Base-by-base conservation (phyloP, 257 asterid species). In the Plectranthus barbatus region DNA sequence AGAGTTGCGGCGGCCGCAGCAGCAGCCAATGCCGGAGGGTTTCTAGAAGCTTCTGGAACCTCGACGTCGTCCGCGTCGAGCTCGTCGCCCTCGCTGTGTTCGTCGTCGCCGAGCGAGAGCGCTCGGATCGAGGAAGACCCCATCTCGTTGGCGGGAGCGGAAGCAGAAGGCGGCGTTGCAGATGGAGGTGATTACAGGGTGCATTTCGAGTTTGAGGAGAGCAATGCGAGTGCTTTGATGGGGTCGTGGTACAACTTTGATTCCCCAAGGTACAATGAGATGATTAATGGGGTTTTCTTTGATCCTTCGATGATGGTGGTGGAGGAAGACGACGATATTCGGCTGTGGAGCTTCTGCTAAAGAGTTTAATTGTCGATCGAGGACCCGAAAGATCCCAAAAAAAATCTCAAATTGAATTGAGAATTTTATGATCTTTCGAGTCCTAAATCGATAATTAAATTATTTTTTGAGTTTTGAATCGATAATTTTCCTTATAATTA, bases 261-360 rank as follows among this genome's bases (percentile, higher is more conserved):
- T n/a, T n/a, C n/a, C n/a, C n/a, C n/a, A n/a, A n/a, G n/a, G n/a
- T n/a, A n/a, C n/a, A n/a, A n/a, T n/a, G n/a, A n/a, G n/a, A n/a
- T n/a, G n/a, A n/a, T n/a, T n/a, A n/a, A n/a, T n/a, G n/a, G n/a
- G n/a, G 87, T 54, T 37, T 81, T 85, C 71, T 85, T 87, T 41
- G 97, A 87, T 80, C 86, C 90, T 2, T 14, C 20, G 11, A 73
- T 72, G 81, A 46, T 72, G 67, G 82, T 66, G 57, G 86, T 55
- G 5, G 69, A 52, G 10, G 95, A 90, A 65, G 93, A 87, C 39
- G 73, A 44, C 5, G 97, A 85, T 61, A 83, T 90, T 42, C 79
- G 80, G 13, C 19, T 90, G 7, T 90, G 97, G 97, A 85, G 81
- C 71, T 90, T 77, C 63, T n/a, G n/a, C n/a, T n/a, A n/a, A n/a